Evolutionary conservation across 805 yeast genomes (phyloP).

Genomic region (Pichia kluyveri): DNA sequence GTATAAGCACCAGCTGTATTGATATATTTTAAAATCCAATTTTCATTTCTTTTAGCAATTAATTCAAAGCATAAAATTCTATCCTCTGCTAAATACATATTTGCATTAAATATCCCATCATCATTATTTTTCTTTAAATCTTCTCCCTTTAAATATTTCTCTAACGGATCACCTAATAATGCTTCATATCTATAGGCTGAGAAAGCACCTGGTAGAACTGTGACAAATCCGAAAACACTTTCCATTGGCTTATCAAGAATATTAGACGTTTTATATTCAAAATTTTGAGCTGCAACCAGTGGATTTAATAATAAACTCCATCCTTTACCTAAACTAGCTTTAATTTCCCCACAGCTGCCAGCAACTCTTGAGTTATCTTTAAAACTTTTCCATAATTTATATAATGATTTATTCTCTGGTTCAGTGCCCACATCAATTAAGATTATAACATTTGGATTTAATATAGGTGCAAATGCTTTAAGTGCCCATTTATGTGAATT

Average conservation of each 20-base stretch:
- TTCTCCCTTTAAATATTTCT: slow-evolving; percentile 89
- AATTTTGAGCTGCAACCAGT: slow-evolving; percentile 90
- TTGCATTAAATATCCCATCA: slow-evolving; percentile 82
- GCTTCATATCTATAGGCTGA: slow-evolving; percentile 89
- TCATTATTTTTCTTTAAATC: slow-evolving; percentile 54
- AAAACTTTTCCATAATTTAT: slow-evolving; percentile 85
- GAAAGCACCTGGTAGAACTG: slow-evolving; percentile 94
- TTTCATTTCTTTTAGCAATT: slow-evolving; percentile 68
- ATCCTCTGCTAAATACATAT: slow-evolving; percentile 97
- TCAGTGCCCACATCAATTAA: slow-evolving; percentile 91
- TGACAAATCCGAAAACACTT: slow-evolving; percentile 86
- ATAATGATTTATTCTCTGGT: slow-evolving; percentile 77
- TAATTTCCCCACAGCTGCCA: slow-evolving; percentile 97
- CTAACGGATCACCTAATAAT: slow-evolving; percentile 73
- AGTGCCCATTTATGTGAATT: slow-evolving; percentile 97
- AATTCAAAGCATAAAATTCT: slow-evolving; percentile 90
- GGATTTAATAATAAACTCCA: slow-evolving; percentile 58
- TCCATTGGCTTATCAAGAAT: slow-evolving; percentile 94
- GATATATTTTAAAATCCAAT: slow-evolving; percentile 79
- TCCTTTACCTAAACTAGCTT: slow-evolving; percentile 64
- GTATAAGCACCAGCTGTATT: slow-evolving; percentile 87
- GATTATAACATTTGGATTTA: slow-evolving; percentile 76
- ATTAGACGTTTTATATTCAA: slow-evolving; percentile 93
- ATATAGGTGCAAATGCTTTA: slow-evolving; percentile 78
- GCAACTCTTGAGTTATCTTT: slow-evolving; percentile 65